A percentile compares a stretch with the other conserved stretches of the same genome.
Conservation (phyloP, 768 basidiomycete genomes). For the Termitomyces eurrhizus region DNA sequence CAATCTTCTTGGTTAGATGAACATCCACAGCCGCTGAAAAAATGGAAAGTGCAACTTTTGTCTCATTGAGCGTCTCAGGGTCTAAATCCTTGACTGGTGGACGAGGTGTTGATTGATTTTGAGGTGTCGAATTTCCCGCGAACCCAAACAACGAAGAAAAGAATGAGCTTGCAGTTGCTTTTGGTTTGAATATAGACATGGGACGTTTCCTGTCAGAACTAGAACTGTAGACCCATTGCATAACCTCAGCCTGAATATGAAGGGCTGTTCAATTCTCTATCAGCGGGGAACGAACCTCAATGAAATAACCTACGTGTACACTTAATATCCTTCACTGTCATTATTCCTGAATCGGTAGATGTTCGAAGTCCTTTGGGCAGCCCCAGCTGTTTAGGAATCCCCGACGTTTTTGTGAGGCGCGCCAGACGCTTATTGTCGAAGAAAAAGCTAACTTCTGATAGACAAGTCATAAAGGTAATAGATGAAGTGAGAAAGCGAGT, state of each 20-base stretch:
- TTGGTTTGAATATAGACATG: slow-evolving; percentile 27
- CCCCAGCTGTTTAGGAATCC: slow-evolving; percentile 43
- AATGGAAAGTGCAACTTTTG: slow-evolving; percentile 57
- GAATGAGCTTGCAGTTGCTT: slow-evolving; percentile 35
- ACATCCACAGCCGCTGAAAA: slow-evolving; percentile 68
- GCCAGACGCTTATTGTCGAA: slow-evolving; percentile 76
- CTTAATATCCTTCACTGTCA: slow-evolving; percentile 66
- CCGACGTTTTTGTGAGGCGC: slow-evolving; percentile 59
- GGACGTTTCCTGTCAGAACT: slow-evolving; percentile 56
- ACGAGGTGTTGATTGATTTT: slow-evolving; percentile 30
- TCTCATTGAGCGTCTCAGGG: slow-evolving; percentile 40
- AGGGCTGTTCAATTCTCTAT: slow-evolving; percentile 42
- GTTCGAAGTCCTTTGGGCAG: slow-evolving; percentile 55
- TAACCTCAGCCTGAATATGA: slow-evolving; percentile 77
- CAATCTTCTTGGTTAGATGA: slow-evolving; percentile 58
- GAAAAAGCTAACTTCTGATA: slow-evolving; percentile 74
- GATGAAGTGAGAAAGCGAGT: slow-evolving; percentile 87
- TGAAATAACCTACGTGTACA: slow-evolving; percentile 47
- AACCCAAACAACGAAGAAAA: slow-evolving; percentile 47
- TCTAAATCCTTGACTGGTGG: slow-evolving; percentile 30
- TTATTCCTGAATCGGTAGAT: slow-evolving; percentile 54
- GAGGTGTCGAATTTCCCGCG: slow-evolving; percentile 31
- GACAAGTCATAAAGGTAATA: slow-evolving; percentile 86
- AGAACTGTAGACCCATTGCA: slow-evolving; percentile 70
- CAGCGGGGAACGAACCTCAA: slow-evolving; percentile 4